Base-by-base conservation (phyloP, 2,329 filamentous ascomycete genomes). In the Cladobotryum mycophilum region DNA sequence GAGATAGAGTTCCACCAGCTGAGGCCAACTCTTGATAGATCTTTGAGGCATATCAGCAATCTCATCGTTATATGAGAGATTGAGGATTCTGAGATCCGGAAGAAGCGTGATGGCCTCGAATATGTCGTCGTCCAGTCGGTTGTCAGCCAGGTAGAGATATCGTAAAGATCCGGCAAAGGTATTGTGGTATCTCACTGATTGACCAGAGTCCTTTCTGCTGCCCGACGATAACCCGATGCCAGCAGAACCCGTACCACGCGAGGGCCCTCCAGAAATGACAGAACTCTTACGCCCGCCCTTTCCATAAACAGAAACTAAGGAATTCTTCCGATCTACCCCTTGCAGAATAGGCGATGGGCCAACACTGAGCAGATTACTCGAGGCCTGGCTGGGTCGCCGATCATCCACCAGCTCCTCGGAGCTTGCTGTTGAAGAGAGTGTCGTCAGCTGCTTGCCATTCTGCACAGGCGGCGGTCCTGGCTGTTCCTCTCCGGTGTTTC, bases 81-180 rank as follows among this genome's bases (percentile, higher is more conserved):
- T 99, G 52, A 99, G 79, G 20, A 95, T 81, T 18, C 92, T 84
- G 47, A 99, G 71, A 67, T 97, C 93, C 2, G 83, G 78, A 4
- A 97, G 78, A 3, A 92, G 75, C 1, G 83, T 88, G 41, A 99
- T 77, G 66, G 97, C 88, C 57, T 96, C 90, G 64, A 97, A 97
- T 0, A 96, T 87, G 60, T 97, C 92, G 60, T 97, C 93, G 50
- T 93, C 88, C 20, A 99, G 79, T 54, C 91, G 83, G 65, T 99
- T 99, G 65, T 99, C 93, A 7, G 93, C 93, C 53, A 99, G 75
- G 61, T 89, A 92, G 0, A 99, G 72, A 61, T 95, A 86, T 46
- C 86, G 80, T 55, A 99, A 72, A 5, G 90, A 95, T 6, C 84
- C 85, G 8, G 89, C 88, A 74, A 99, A 97, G 0, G 93, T 99